Percentiles rank a stretch among this genome's conserved stretches.
Conservation (phyloP, 352 stramenopile genomes). For the Phytophthora macrochlamydospora region DNA sequence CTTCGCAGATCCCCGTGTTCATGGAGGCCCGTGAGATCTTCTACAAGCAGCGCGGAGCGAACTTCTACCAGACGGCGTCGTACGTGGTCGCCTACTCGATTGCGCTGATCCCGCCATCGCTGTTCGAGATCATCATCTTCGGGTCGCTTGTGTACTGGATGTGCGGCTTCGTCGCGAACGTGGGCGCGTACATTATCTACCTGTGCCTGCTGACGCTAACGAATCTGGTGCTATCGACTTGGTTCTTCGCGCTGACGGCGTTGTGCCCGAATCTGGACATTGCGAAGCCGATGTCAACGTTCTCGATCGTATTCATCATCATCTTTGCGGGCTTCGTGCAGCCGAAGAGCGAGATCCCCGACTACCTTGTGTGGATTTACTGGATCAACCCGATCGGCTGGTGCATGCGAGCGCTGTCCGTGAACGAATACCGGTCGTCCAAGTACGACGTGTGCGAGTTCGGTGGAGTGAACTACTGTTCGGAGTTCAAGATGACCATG, state of each 20-base stretch:
- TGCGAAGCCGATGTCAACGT: slow-evolving; percentile 2
- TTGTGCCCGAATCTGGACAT: slow-evolving; percentile 2
- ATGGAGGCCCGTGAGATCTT: slow-evolving; percentile 3
- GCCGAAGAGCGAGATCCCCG: slow-evolving; percentile 41
- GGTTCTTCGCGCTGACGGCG: background rate
- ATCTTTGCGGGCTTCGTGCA: slow-evolving; percentile 4
- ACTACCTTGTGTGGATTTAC: slow-evolving; percentile 57
- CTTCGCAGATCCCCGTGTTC: slow-evolving; percentile 2
- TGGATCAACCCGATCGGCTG: slow-evolving; percentile 62
- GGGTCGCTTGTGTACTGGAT: slow-evolving; percentile 3
- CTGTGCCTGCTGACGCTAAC: background rate
- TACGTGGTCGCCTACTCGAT: slow-evolving; percentile 1
- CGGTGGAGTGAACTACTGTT: slow-evolving; percentile 38
- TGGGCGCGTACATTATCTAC: slow-evolving; percentile 3
- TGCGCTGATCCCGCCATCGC: background rate
- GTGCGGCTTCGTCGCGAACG: slow-evolving; percentile 1
- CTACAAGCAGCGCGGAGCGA: slow-evolving; percentile 3
- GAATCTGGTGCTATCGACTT: background rate
- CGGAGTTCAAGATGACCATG: slow-evolving; percentile 23
- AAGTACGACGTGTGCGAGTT: slow-evolving; percentile 34
- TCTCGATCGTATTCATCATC: slow-evolving; percentile 2
- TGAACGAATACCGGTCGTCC: slow-evolving; percentile 46
- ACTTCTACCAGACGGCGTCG: slow-evolving; percentile 1
- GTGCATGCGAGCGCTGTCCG: slow-evolving; percentile 38
- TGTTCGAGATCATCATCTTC: slow-evolving; percentile 3